Base-by-base conservation (phyloP, 1,284 basidiomycete genomes). In the Phellopilus nigrolimitatus region DNA sequence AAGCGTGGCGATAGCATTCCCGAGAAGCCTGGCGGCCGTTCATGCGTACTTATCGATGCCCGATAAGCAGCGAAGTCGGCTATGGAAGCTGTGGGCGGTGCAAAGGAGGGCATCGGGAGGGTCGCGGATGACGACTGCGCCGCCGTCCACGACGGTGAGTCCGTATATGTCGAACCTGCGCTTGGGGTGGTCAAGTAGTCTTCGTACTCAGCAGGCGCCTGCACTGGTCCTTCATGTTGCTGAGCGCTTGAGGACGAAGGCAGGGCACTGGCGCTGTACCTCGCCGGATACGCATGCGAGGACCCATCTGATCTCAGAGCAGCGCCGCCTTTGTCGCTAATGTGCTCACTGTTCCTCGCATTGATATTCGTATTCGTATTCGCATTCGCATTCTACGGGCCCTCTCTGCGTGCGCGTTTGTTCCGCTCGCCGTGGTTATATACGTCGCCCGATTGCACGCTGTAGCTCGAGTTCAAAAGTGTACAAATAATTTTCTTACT, bases 371-470 rank as follows among this genome's bases (percentile, higher is more conserved):
- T 13, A 15, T 24, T 42, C 17, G 10, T 21, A 13, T 24, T 33
- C 25, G 37, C 24, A 15, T 22, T 31, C 13, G 17, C 37, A 15
- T 44, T 12, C 15, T 54, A 47, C 6, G 52, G 52, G 22, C 52
- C 54, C 45, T 56, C 54, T 17, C 54, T 56, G 15, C 54, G 47
- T 6, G 54, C 54, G 21, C 54, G 52, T 34, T 56, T 52, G 39
- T 56, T 56, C n/a, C n/a, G n/a, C n/a, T n/a, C n/a, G 36, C 39
- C 28, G 36, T 48, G 34, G 12, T 25, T 33, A 25, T 42, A 51
- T 4, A 6, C 49, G 39, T 42, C 47, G 3, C 27, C 47, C 19
- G 33, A 39, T 9, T 13, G n/a, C 10, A 47, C 44, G 25, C 33
- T 46, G 21, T 49, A 49, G 38, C 31, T 47, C 9, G 52, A 54